Percentiles rank a stretch among this genome's conserved stretches.
Evolutionary conservation across 2,329 filamentous ascomycete species (phyloP).

Genomic region (Westerdykella sp.): DNA sequence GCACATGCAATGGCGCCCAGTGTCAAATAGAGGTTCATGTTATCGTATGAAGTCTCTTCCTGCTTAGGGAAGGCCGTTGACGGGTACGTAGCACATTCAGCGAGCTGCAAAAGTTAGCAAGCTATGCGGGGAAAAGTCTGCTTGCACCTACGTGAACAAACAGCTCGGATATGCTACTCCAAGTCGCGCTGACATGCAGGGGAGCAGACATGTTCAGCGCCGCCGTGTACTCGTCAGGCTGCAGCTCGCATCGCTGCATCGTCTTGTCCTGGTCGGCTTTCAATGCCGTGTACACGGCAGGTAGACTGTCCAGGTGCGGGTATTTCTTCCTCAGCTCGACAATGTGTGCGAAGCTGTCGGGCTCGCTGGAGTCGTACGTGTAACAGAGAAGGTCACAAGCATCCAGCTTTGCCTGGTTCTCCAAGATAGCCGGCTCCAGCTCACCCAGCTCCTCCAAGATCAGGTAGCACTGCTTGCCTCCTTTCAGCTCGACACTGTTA

Average conservation of each 20-base stretch:
- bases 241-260: conserved; percentile 86
- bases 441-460: conserved; percentile 94
- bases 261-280: conserved; percentile 96
- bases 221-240: conserved; percentile 82
- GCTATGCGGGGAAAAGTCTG: conserved; percentile 17
- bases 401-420: conserved; percentile 84
- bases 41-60: conserved; percentile 78
- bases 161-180: conserved; percentile 88
- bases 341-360: conserved; percentile 91
- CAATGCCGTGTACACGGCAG: conserved; percentile 83
- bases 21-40: conserved; percentile 79
- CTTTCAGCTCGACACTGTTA: conserved; percentile 91
- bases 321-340: conserved; percentile 72
- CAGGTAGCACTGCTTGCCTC: conserved; percentile 93
- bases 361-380: conserved; percentile 93
- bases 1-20: conserved; percentile 63
- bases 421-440: conserved; percentile 87
- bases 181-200: conserved; percentile 89
- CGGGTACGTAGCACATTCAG: conserved; percentile 86
- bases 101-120: conserved; percentile 48
- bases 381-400: conserved; percentile 93
- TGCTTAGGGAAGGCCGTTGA: conserved; percentile 82
- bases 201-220: conserved; percentile 82
- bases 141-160: conserved; percentile 59
- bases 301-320: conserved; percentile 79